These are phyloP conservation scores for Chrysanthemum seticuspe DNA, from an alignment of 129 eudicot genomes.

Conservation along the genomic window DNA sequence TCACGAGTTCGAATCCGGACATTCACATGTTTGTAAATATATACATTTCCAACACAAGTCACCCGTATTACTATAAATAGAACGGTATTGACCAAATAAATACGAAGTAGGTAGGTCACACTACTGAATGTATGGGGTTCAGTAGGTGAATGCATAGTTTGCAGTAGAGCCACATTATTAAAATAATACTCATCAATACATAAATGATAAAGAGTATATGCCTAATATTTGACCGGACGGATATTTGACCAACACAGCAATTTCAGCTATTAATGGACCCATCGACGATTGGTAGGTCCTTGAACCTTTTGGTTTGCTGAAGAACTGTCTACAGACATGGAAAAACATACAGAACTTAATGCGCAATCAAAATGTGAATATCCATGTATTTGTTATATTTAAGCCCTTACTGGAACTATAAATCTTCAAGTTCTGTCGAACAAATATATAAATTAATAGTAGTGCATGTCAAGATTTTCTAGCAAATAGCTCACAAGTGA, in stretches of 20 bases:
- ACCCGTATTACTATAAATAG: slow-evolving; percentile 1
- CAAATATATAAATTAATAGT: background rate
- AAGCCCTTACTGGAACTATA: background rate
- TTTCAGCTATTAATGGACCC: background rate
- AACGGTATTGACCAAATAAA: background rate
- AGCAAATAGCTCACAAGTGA: slow-evolving; percentile 83
- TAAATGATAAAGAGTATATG: no score
- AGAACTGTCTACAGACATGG: background rate
- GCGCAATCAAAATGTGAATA: slow-evolving; percentile 6
- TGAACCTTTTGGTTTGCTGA: slow-evolving; percentile 8
- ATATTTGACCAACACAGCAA: background rate
- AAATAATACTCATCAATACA: no score
- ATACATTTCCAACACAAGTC: no score
- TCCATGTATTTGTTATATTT: background rate
- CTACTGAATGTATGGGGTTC: background rate
- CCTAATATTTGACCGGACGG: background rate
- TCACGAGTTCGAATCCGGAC: no score
- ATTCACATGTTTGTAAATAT: no score
- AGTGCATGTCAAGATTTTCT: slow-evolving; percentile 37
- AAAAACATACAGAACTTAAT: background rate
- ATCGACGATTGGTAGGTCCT: background rate
- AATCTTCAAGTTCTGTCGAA: slow-evolving; percentile 4
- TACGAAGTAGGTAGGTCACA: no score
- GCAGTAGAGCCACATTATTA: no score
- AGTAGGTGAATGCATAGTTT: no score